Evolutionary conservation across 768 basidiomycete species (phyloP), one percentile per base, ranked within the genome.

Genomic region (Clavaria fumosa): DNA sequence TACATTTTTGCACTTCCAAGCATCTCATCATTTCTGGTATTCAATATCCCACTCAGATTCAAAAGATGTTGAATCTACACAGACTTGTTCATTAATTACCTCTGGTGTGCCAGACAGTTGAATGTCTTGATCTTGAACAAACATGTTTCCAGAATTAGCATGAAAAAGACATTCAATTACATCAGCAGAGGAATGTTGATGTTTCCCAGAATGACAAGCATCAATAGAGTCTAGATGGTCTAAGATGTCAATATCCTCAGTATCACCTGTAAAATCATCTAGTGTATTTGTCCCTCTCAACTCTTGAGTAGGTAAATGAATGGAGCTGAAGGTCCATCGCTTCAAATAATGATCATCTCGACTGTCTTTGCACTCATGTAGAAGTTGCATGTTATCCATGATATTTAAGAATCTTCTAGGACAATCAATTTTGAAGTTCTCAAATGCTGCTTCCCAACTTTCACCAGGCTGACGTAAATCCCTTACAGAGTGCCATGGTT

Each of bases 331-430:
- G n/a, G n/a, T n/a, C n/a, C n/a, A n/a, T n/a, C n/a, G n/a, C n/a
- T n/a, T n/a, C n/a, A n/a, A n/a, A n/a, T n/a, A 57, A 42, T 59
- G 49, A 36, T 56, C 50, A 31, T 58, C 47, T 7, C 56, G 32
- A 23, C 51, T 57, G 27, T 61, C 62, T 24, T 48, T 43, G 38
- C 63, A 64, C 34, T 66, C 63, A 46, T 64, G 57, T 5, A 64
- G 21, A 0, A 62, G 17, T 31, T 64, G 61, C 50, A 67, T 63
- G 31, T 67, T 66, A 5, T 59, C 37, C 40, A 64, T 53, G 9
- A 53, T 44, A 0, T 31, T 5, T 32, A 15, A 21, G 12, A 50
- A 31, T 3, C 33, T 19, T 3, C 31, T 1, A n/a, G 41, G 7
- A 31, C 42, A 48, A 27, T 10, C 35, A 2, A 18, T 11, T 7